phyloP scores from a whole-genome alignment of 2,329 filamentous ascomycete genomes.

The Phialophora chinensis region DNA sequence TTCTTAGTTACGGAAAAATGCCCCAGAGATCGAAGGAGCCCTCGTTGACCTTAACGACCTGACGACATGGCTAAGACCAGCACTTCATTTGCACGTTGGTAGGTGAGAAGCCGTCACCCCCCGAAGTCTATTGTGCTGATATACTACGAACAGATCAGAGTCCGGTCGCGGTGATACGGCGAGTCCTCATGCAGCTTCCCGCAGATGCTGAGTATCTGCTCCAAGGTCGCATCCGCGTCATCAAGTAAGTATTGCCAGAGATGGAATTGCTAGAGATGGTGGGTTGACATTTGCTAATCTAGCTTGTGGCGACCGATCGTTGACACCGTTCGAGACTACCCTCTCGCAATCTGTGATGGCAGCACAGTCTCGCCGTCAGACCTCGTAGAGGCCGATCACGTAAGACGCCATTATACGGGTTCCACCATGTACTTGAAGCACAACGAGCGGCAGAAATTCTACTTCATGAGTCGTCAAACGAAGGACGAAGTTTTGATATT shows the following conservation, averaged over 20 bases:
- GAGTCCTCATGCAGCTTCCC: slow-evolving; percentile 2
- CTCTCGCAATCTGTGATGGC: slow-evolving; percentile 4
- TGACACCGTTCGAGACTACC: slow-evolving; percentile 1
- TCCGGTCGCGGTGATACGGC: neutral
- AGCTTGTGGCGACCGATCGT: slow-evolving; percentile 8
- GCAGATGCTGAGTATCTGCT: slow-evolving; percentile 4
- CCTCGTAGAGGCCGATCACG: slow-evolving; percentile 10
- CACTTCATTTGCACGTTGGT: slow-evolving; percentile 4
- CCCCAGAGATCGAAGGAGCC: neutral
- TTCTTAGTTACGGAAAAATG: neutral
- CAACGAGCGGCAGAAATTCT: neutral
- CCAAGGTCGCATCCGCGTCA: slow-evolving; percentile 4
- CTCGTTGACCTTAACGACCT: slow-evolving; percentile 9
- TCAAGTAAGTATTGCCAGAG: no score
- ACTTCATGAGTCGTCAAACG: slow-evolving; percentile 3
- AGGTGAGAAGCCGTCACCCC: neutral
- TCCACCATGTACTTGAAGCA: slow-evolving; percentile 6
- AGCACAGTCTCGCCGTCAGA: neutral
- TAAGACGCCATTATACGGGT: slow-evolving; percentile 7
- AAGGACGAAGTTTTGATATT: slow-evolving; percentile 8
- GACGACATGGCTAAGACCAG: slow-evolving; percentile 1
- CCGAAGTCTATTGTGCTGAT: neutral
- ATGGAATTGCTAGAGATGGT: neutral
- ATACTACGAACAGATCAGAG: neutral
- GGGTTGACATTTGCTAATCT: neutral